Evolutionary conservation across 2,329 filamentous ascomycete genomes (phyloP), one percentile per base, ranked within the genome.

Genomic region (Parascedosporium putredinis): DNA sequence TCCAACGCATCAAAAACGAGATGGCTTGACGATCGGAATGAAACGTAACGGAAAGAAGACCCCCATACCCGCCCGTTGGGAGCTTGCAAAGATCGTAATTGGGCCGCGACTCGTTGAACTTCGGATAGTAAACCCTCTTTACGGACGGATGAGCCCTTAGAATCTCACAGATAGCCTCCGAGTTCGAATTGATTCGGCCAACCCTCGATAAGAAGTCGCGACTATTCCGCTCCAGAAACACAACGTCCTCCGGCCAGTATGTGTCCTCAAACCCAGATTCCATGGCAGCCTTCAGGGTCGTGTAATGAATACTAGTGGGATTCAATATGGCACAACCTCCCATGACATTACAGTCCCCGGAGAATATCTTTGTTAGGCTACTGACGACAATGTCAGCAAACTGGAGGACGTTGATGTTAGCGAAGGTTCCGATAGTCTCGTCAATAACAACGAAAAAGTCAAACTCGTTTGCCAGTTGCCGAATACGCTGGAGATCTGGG

Each of bases 271-370:
- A 93, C 40, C 86, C 78, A 7, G 65, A 63, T 4, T 68, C 67
- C 62, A 87, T 78, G n/a, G 74, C 72, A 4, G 70, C 62, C 62
- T 88, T 91, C n/a, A 98, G 66, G 1, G 67, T 57, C 2, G 63
- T 50, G 64, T 95, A 95, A 67, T 84, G 85, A 43, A 69, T 79
- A n/a, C 82, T 72, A 51, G 82, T 77, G 1, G 78, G 78, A 59
- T 83, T 83, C 43, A 83, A 62, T 49, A 83, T 78, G 43, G 75
- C 68, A 55, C 83, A 86, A 50, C 93, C 93, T 52, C 90, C 93
- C 91, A 97, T 97, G 56, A 98, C 93, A 64, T 98, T 97, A 64
- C 88, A 93, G 66, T 96, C 93, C 47, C 93, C 93, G 50, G 88
- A 95, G 69, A 98, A 98, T 49, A 97, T 85, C 66, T 98, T 98